These are phyloP conservation scores for Neovahlkampfia damariscottae DNA, from an alignment of 78 protist genomes.

Conservation along the genomic window DNA sequence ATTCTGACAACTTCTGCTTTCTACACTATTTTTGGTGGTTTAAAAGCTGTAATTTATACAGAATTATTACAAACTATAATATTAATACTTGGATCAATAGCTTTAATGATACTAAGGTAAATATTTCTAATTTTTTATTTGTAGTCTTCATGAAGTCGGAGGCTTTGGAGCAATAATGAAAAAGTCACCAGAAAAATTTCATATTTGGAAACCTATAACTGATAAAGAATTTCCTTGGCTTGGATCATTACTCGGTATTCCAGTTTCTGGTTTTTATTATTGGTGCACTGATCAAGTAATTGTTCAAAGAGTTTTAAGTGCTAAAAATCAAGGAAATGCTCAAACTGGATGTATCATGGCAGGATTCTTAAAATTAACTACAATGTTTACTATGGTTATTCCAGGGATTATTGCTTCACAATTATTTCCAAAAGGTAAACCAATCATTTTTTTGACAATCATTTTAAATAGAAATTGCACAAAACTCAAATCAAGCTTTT, in stretches of 20 bases:
- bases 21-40: conserved; percentile 35
- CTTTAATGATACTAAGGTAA: too few species aligned
- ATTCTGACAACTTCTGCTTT: conserved; percentile 14
- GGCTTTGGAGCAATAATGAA: conserved; percentile 1
- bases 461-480: not conserved
- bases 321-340: not conserved
- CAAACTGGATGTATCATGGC: conserved; percentile 14
- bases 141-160: conserved; percentile 12
- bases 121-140: not conserved
- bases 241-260: conserved; percentile 11
- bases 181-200: not conserved
- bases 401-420: conserved; percentile 1
- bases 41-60: conserved; percentile 29
- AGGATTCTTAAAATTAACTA: conserved; percentile 18
- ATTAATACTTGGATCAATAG: conserved; percentile 13
- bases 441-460: conserved; percentile 23
- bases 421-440: conserved; percentile 23
- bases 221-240: conserved; percentile 18
- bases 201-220: not conserved
- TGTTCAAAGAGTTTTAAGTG: conserved; percentile 33
- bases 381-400: not conserved
- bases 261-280: conserved; percentile 10
- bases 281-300: conserved; percentile 27
- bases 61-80: conserved; percentile 30
- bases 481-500: conserved; percentile 24